Evolutionary conservation across 2,329 filamentous ascomycete species (phyloP).

Genomic region (Alternaria ethzedia): DNA sequence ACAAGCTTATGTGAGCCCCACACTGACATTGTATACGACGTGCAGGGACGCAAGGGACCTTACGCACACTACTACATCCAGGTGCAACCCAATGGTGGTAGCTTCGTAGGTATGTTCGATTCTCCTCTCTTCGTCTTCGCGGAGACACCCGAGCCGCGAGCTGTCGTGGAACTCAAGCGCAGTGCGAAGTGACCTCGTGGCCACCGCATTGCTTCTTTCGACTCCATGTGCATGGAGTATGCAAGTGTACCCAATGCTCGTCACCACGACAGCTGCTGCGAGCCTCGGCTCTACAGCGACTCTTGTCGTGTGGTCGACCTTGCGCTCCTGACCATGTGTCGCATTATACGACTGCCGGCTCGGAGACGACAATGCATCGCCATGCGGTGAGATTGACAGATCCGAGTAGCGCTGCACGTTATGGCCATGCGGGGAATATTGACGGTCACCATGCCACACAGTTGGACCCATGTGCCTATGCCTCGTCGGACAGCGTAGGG

Average conservation of each 20-base stretch:
- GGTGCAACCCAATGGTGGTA: constrained; percentile 69
- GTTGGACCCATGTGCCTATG: background rate
- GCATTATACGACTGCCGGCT: constrained; percentile 7
- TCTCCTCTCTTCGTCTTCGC: constrained; percentile 1
- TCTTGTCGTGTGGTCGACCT: constrained; percentile 5
- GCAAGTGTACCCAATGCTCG: constrained; percentile 10
- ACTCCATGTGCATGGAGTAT: constrained; percentile 2
- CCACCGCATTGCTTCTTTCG: background rate
- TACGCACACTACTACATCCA: constrained; percentile 85
- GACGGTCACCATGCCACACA: background rate
- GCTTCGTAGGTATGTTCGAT: constrained; percentile 70
- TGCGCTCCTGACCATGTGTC: constrained; percentile 2
- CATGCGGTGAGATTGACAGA: background rate
- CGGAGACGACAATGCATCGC: constrained; percentile 4
- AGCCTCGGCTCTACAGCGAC: background rate
- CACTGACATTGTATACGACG: constrained; percentile 60
- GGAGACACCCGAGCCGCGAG: background rate
- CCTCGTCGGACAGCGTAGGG: background rate
- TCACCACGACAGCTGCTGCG: constrained; percentile 6
- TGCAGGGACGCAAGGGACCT: constrained; percentile 75
- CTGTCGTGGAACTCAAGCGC: constrained; percentile 3
- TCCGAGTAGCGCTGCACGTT: background rate
- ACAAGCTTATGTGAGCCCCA: background rate
- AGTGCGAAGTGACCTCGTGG: constrained; percentile 5
- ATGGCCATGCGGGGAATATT: background rate